These are phyloP conservation scores for Hirschfeldia incana DNA, from an alignment of 345 rosid species.

Conservation along the genomic window DNA sequence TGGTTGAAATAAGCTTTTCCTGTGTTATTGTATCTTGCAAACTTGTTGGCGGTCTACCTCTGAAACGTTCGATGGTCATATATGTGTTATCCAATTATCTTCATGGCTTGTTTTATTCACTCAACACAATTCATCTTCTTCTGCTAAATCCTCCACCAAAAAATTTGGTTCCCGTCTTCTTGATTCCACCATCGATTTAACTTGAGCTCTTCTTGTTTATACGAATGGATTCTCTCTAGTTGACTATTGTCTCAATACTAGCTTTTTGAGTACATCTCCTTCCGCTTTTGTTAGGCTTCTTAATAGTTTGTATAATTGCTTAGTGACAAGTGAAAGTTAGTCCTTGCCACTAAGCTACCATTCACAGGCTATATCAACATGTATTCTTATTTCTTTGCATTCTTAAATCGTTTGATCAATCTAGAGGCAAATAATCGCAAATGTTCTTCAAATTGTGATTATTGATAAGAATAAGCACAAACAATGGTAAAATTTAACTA, in stretches of 20 bases:
- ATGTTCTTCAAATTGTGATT: neutral
- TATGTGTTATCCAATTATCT: neutral
- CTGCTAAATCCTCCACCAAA: conserved; percentile 39
- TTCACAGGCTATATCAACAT: no score
- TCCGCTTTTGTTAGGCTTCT: conserved; percentile 52
- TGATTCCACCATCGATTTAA: conserved; percentile 70
- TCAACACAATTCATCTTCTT: conserved; percentile 46
- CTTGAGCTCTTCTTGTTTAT: conserved; percentile 48
- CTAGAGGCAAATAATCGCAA: no score
- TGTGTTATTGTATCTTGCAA: conserved; percentile 2
- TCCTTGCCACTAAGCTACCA: no score
- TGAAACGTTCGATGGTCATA: conserved; percentile 12
- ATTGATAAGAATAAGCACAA: neutral
- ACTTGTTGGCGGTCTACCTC: neutral
- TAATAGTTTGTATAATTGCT: conserved; percentile 28
- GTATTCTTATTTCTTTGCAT: no score
- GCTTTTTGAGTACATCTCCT: neutral
- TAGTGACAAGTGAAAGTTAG: no score
- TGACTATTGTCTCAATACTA: neutral
- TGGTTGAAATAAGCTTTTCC: neutral
- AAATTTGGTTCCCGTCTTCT: conserved; percentile 59
- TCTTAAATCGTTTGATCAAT: no score
- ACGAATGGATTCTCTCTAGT: neutral
- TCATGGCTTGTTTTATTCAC: conserved; percentile 87
- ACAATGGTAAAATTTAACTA: neutral